These are phyloP conservation scores for Populus hybrid DNA, from an alignment of 441 rosid genomes.

Conservation along the genomic window DNA sequence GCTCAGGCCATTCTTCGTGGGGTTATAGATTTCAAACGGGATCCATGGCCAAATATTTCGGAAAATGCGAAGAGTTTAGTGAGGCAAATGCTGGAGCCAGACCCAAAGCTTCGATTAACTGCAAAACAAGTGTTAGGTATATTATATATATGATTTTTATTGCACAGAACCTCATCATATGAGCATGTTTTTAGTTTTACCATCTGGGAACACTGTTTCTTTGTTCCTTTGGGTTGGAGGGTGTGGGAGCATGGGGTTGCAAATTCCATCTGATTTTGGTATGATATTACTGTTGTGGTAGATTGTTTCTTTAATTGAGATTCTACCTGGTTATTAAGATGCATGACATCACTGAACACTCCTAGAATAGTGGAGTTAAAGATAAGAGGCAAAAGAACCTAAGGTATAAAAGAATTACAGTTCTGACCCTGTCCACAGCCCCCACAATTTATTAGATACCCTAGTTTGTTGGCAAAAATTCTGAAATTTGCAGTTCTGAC, in stretches of 20 bases:
- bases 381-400: not conserved
- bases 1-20: conserved; percentile 99
- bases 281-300: not conserved
- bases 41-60: conserved; percentile 97
- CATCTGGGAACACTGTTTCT: not conserved
- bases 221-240: not conserved
- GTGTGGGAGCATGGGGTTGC: not conserved
- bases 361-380: not conserved
- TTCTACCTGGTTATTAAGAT: not conserved
- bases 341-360: not conserved
- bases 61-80: conserved; percentile 89
- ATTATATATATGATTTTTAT: conserved; percentile 9
- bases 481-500: not conserved
- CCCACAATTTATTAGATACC: not conserved
- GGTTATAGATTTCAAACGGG: conserved; percentile 89
- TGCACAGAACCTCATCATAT: not conserved
- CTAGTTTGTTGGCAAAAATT: not conserved
- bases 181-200: not conserved
- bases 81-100: conserved; percentile 96
- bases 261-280: not conserved
- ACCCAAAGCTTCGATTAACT: conserved; percentile 83
- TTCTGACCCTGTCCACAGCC: not conserved
- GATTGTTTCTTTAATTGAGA: not conserved
- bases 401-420: not conserved
- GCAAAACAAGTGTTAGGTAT: conserved; percentile 97